These are phyloP conservation scores for Galerina sulciceps DNA, from an alignment of 768 basidiomycete species.

Conservation along the genomic window DNA sequence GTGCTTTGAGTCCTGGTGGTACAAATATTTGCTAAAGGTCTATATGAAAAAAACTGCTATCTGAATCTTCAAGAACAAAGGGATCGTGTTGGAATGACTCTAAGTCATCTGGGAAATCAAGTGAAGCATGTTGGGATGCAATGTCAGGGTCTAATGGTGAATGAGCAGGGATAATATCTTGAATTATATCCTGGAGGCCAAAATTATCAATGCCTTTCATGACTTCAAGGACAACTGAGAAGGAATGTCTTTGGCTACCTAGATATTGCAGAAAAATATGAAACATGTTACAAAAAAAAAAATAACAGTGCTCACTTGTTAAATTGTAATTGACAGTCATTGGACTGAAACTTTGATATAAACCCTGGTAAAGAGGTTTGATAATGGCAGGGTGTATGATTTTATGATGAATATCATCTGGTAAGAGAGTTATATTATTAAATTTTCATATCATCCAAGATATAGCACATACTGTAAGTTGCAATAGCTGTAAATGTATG, in stretches of 20 bases:
- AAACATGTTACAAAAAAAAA: not conserved
- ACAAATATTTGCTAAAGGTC: no score
- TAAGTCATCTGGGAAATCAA: not conserved
- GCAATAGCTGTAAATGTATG: constrained; percentile 2
- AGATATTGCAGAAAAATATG: not conserved
- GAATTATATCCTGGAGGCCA: not conserved
- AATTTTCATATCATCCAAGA: no score
- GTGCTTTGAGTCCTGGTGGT: no score
- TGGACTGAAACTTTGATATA: constrained; percentile 1
- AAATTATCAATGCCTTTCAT: not conserved
- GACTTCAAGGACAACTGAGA: not conserved
- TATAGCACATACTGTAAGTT: not conserved
- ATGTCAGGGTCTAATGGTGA: not conserved
- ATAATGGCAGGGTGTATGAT: not conserved
- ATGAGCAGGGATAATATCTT: not conserved
- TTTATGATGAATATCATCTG: constrained; percentile 7
- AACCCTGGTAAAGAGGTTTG: not conserved
- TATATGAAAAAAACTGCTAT: constrained; percentile 1
- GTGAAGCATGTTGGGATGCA: not conserved
- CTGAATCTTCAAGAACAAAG: not conserved
- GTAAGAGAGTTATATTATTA: no score
- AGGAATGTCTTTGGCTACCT: constrained; percentile 1
- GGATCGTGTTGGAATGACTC: not conserved
- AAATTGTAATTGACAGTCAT: not conserved
- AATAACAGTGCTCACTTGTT: not conserved